Percentiles rank a stretch among this genome's conserved stretches.
phyloP scores from a whole-genome alignment of 2,329 filamentous ascomycete genomes.

The Fusarium euwallaceae region DNA sequence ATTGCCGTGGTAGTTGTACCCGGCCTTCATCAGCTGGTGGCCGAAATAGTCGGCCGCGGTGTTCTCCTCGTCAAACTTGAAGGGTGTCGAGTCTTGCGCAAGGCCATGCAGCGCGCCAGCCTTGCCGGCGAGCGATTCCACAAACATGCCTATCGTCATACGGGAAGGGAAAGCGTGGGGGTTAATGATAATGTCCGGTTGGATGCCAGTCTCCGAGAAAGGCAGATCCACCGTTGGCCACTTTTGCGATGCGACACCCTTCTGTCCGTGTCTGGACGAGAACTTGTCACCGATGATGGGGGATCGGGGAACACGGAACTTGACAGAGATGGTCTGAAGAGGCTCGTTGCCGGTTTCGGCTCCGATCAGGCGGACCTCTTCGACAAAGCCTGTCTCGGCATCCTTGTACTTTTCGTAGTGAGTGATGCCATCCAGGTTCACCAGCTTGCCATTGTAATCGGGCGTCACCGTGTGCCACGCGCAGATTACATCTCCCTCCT shows the following conservation, averaged over 20 bases:
- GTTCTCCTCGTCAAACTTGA: slow-evolving; percentile 92
- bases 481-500: slow-evolving; percentile 86
- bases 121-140: slow-evolving; percentile 97
- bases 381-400: slow-evolving; percentile 86
- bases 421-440: slow-evolving; percentile 88
- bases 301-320: slow-evolving; percentile 89
- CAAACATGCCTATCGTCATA: slow-evolving; percentile 99
- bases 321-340: slow-evolving; percentile 89
- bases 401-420: slow-evolving; percentile 97
- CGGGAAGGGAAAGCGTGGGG: slow-evolving; percentile 98
- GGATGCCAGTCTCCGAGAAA: slow-evolving; percentile 95
- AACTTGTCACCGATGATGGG: slow-evolving; percentile 99
- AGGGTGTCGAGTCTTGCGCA: slow-evolving; percentile 96
- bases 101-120: slow-evolving; percentile 93
- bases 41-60: slow-evolving; percentile 96
- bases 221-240: slow-evolving; percentile 96
- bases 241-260: slow-evolving; percentile 96
- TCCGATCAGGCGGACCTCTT: slow-evolving; percentile 92
- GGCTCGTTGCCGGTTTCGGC: slow-evolving; percentile 86
- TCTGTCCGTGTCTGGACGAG: slow-evolving; percentile 97
- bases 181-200: slow-evolving; percentile 98
- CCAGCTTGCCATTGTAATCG: slow-evolving; percentile 81
- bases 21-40: slow-evolving; percentile 92
- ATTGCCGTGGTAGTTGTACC: slow-evolving; percentile 98
- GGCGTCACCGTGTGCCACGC: slow-evolving; percentile 90